Conservation (phyloP, 441 rosid genomes). For the Populus hybrid region DNA sequence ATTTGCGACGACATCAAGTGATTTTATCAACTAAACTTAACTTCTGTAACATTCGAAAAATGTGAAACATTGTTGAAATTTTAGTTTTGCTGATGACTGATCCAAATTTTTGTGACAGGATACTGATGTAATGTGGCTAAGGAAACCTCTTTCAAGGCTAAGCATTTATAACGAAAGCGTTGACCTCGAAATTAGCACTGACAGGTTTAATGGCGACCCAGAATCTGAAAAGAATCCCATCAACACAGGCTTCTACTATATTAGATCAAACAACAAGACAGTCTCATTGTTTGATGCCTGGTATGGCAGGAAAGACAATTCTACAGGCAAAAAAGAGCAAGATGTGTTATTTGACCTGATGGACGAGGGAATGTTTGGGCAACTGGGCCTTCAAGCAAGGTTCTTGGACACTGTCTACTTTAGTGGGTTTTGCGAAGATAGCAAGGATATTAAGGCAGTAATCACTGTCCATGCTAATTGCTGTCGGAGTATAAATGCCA, state of each 20-base stretch:
- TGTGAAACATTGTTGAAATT: neutral
- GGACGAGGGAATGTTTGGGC: constrained; percentile 29
- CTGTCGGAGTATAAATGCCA: constrained; percentile 64
- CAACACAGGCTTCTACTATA: constrained; percentile 72
- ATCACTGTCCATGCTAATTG: constrained; percentile 79
- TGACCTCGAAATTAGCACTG: constrained; percentile 76
- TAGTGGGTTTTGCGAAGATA: constrained; percentile 71
- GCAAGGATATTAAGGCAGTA: constrained; percentile 43
- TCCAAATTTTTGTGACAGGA: constrained; percentile 38
- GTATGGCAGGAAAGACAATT: constrained; percentile 54
- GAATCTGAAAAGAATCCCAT: constrained; percentile 35
- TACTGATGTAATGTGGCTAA: constrained; percentile 76
- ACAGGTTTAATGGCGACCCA: constrained; percentile 33
- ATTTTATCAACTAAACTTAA: no score
- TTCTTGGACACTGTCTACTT: constrained; percentile 50
- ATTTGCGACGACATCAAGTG: no score
- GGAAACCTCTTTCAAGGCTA: constrained; percentile 53
- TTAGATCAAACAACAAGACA: constrained; percentile 68
- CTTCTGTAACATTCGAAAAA: neutral
- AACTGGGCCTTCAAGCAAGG: constrained; percentile 36
- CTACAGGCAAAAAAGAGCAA: constrained; percentile 65
- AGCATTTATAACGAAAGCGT: constrained; percentile 32
- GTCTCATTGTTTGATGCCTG: constrained; percentile 53
- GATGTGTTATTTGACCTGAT: constrained; percentile 51
- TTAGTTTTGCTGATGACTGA: neutral